Base-by-base conservation (phyloP, 2,329 filamentous ascomycete species). In the Hypomyces perniciosus region DNA sequence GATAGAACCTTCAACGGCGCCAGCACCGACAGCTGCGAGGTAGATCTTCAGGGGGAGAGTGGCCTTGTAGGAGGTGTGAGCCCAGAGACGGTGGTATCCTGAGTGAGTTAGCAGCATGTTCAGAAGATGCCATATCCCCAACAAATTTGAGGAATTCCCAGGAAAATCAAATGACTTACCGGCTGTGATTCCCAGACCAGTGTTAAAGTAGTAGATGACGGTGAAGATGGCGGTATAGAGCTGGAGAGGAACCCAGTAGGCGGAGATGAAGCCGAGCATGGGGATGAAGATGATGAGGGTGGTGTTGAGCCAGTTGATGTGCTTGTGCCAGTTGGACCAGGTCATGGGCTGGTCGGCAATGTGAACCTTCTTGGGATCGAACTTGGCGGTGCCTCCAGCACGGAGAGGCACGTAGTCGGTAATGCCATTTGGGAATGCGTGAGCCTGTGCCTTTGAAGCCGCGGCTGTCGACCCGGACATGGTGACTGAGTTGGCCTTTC, bases 291-390 rank as follows among this genome's bases (percentile, higher is more conserved):
- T 70, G 67, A 95, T 92, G 67, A 96, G 80, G 56, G 77, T 79
- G 56, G 88, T 84, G 70, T 95, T 96, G 59, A 96, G 79, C 90
- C 90, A 96, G 79, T 95, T 90, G 76, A 96, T 80, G 67, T 96
- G 90, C 74, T 91, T 86, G 73, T 90, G 84, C 88, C 88, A 93
- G 76, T 95, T 96, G 63, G 77, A 74, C 70, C 77, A 79, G 54
- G 88, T 95, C 61, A 95, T 85, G 52, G 87, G 86, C 56, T 81
- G 81, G 57, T 95, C 90, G 57, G 88, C 83, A 71, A 95, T 93
- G 71, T 95, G 90, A 64, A 85, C 80, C 74, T 95, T 95, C 75
- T 85, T 75, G 52, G 67, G 40, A 54, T 83, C 79, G 58, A 72
- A 70, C 64, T 72, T 75, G 55, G 55, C 57, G 30, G 55, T n/a